Evolutionary conservation across 2,329 filamentous ascomycete species (phyloP), one percentile per base, ranked within the genome.

Genomic region (Alternaria infectoria): DNA sequence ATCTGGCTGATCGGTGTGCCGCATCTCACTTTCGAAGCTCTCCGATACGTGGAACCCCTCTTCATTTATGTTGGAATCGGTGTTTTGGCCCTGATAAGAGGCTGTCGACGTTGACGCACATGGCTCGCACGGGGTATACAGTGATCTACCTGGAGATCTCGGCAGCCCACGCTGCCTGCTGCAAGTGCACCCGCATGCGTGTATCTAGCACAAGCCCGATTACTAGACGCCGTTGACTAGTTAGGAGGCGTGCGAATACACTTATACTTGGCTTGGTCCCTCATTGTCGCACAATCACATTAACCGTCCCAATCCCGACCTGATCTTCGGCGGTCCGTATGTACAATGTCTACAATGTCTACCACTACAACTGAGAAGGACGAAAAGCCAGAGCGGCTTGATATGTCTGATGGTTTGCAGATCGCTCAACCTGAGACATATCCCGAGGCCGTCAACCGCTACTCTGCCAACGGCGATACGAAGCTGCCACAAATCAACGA

Each of bases 391-490:
- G 49, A 51, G 17, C 30, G 49, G 17, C 49, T 10, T 5, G 49
- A 51, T 21, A 51, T 54, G 23, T 49, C 51, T 6, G 58, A 60
- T 56, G 58, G 51, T 28, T 36, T 60, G 28, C 51, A 60, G n/a
- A 60, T 60, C 23, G 58, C 58, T 28, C 50, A 60, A n/a, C 58
- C 51, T 17, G 51, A 60, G 44, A 36, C 58, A 12, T 57, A 61
- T 21, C 52, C 58, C 8, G 52, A 61, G 8, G 44, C 52, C 9
- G 52, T 61, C 5, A 50, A 57, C 28, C 52, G 45, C 32, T 57
- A 61, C 17, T 50, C 44, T 23, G 28, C 25, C 11, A 26, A 49
- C n/a, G 28, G 52, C 19, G 52, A 61, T 45, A 57, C 58, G 15
- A 61, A 61, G 45, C 52, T 61, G 6, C 58, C 58, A 43, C 58